Conservation (phyloP, 805 yeast genomes). For the Lachancea nothofagi region DNA sequence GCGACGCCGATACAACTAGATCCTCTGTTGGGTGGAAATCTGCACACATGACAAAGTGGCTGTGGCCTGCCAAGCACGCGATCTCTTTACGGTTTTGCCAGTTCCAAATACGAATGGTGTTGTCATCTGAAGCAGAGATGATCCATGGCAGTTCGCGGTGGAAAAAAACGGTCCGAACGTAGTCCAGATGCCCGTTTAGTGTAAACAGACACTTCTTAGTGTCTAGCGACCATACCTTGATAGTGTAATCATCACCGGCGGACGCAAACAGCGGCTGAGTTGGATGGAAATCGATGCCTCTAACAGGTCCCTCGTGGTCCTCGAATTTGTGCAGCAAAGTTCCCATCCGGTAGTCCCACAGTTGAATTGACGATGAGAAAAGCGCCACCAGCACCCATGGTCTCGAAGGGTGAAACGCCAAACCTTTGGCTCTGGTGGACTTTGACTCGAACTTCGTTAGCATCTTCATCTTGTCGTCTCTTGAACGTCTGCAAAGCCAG, state of each 20-base stretch:
- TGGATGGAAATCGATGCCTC: slow-evolving; percentile 94
- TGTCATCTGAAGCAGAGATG: slow-evolving; percentile 93
- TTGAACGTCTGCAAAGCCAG: background rate
- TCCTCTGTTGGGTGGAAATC: slow-evolving; percentile 96
- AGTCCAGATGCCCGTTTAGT: slow-evolving; percentile 89
- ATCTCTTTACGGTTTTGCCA: slow-evolving; percentile 98
- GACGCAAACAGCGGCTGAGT: slow-evolving; percentile 96
- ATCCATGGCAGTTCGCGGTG: slow-evolving; percentile 98
- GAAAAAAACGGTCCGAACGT: slow-evolving; percentile 88
- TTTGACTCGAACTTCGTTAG: slow-evolving; percentile 90
- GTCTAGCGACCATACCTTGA: slow-evolving; percentile 93
- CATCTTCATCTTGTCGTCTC: slow-evolving; percentile 64
- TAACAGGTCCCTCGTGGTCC: slow-evolving; percentile 97
- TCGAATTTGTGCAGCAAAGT: slow-evolving; percentile 92
- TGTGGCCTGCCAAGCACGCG: slow-evolving; percentile 96
- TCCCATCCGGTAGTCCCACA: slow-evolving; percentile 99
- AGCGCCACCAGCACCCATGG: slow-evolving; percentile 96
- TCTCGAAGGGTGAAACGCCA: slow-evolving; percentile 88
- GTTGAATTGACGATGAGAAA: slow-evolving; percentile 95
- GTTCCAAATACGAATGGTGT: slow-evolving; percentile 97
- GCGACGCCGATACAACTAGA: slow-evolving; percentile 87
- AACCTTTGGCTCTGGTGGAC: slow-evolving; percentile 95
- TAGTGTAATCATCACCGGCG: slow-evolving; percentile 94
- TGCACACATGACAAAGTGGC: slow-evolving; percentile 97
- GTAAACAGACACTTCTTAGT: slow-evolving; percentile 90